These are phyloP conservation scores for Teunomyces funiuensis DNA, from an alignment of 805 yeast genomes.

Conservation along the genomic window DNA sequence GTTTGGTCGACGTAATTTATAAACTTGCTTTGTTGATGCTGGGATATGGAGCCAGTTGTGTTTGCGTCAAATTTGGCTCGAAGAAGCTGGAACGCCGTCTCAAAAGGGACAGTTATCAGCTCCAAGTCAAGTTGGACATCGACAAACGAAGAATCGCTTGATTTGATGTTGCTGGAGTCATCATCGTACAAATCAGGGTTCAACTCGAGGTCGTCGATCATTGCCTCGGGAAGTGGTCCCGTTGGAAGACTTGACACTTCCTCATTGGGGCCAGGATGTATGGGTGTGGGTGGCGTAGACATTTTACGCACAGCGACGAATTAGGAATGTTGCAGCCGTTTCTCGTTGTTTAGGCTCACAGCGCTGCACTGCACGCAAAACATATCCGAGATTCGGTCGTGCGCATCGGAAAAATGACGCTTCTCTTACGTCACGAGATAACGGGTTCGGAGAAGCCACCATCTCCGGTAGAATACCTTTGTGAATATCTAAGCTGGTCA, in stretches of 20 bases:
- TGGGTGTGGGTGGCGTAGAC: constrained; percentile 33
- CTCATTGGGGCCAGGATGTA: constrained; percentile 35
- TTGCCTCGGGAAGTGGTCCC: constrained; percentile 11
- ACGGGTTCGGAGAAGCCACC: constrained; percentile 1
- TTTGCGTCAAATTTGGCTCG: constrained; percentile 11
- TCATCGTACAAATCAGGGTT: constrained; percentile 40
- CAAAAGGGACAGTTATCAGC: constrained; percentile 30
- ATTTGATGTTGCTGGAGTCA: not conserved
- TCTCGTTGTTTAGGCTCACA: no score
- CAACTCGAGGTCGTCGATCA: constrained; percentile 32
- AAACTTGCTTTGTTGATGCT: constrained; percentile 55
- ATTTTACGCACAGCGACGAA: constrained; percentile 8
- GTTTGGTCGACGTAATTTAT: constrained; percentile 54
- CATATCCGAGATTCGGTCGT: constrained; percentile 1
- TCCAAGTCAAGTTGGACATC: constrained; percentile 6
- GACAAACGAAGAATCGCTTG: constrained; percentile 2
- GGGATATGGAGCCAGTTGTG: not conserved
- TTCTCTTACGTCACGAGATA: constrained; percentile 3
- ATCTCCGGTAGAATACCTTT: no score
- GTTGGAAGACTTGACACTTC: constrained; percentile 29
- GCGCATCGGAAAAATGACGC: not conserved
- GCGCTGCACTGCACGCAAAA: not conserved
- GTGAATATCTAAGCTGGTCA: no score
- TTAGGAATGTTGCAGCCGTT: constrained; percentile 2
- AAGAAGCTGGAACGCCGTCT: constrained; percentile 22